Evolutionary conservation across 371 early-diverging fungal genomes (phyloP), one percentile per base, ranked within the genome.

Genomic region (Mucor circinelloides): DNA sequence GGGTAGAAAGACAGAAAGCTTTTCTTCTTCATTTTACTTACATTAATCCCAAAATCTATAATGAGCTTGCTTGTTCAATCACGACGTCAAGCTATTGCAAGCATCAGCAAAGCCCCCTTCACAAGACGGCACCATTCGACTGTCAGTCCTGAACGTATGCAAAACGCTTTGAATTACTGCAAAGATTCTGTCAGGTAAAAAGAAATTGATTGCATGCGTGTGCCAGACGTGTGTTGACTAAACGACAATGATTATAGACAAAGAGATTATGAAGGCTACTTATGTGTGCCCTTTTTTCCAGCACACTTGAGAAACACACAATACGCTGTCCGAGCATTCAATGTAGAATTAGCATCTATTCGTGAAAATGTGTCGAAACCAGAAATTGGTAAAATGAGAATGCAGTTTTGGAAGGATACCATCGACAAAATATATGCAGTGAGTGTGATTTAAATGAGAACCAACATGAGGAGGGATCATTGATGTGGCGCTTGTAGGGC

Each of bases 311-410:
- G 92, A 32, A 74, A 85, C 38, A 79, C 89, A 8, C 83, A 85
- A 40, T 93, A 88, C 81, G 95, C 93, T 0, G 70, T 97, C 28
- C 84, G 94, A 31, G 96, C 97, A 1, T 91, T 97, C 77, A 94
- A 95, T 72, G 82, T 93, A 38, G 98, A 97, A 74, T 77, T 94
- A 23, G 93, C 95, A 7, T 83, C 82, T 62, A 85, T 95, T 64
- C 87, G 93, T 31, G 93, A 94, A 36, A 82, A 73, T 36, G 91
- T 93, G 0, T 85, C 86, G 23, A 89, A 91, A 65, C 71, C 85
- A 5, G 78, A 84, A 5, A 86, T 94, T 67, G 95, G 95, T 3
- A 82, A 85, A 67, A 89, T 95, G 90, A 83, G 94, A 42, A 89
- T 93, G 83, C 87, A 92, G 56, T 93, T 89, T 74, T 95, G 94